Conservation (phyloP, 139 green algal genomes). For the Closterium sp. region DNA sequence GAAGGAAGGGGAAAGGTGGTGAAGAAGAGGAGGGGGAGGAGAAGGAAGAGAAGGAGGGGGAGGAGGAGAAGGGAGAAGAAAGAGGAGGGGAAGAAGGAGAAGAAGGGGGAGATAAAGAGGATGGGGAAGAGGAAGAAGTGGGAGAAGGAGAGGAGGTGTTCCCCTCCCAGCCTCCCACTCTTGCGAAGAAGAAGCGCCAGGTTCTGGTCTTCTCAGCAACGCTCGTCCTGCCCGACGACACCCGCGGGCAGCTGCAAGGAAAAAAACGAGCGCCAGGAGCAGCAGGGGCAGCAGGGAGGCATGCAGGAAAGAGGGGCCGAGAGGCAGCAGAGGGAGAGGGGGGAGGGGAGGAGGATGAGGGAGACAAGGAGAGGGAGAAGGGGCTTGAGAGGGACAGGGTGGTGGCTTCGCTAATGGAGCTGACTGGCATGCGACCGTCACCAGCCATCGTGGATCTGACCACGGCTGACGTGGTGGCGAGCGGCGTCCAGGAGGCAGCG, state of each 20-base stretch:
- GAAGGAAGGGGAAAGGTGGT: constrained; percentile 13
- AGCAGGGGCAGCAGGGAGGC: background rate
- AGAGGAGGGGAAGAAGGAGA: constrained; percentile 18
- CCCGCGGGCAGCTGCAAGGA: constrained; percentile 43
- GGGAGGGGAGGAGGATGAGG: background rate
- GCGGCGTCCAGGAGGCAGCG: constrained; percentile 66
- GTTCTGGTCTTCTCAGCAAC: constrained; percentile 96
- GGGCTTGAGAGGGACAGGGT: background rate
- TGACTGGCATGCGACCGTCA: constrained; percentile 39
- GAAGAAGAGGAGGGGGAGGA: constrained; percentile 1
- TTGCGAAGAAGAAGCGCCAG: constrained; percentile 60
- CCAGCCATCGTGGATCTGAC: constrained; percentile 78
- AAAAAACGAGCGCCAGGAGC: background rate
- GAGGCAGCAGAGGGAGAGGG: constrained; percentile 14
- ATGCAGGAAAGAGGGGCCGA: background rate
- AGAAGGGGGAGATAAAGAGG: constrained; percentile 6
- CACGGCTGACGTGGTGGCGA: constrained; percentile 57
- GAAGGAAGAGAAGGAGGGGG: background rate
- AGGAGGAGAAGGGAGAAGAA: constrained; percentile 7
- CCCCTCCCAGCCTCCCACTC: background rate
- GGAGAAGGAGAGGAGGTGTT: background rate
- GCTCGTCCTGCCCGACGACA: constrained; percentile 77
- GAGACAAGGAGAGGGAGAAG: constrained; percentile 13
- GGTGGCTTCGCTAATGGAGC: constrained; percentile 38
- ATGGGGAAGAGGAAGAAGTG: constrained; percentile 54